Conservation (phyloP, 768 basidiomycete genomes). For the Pleurotus tuber-regium region DNA sequence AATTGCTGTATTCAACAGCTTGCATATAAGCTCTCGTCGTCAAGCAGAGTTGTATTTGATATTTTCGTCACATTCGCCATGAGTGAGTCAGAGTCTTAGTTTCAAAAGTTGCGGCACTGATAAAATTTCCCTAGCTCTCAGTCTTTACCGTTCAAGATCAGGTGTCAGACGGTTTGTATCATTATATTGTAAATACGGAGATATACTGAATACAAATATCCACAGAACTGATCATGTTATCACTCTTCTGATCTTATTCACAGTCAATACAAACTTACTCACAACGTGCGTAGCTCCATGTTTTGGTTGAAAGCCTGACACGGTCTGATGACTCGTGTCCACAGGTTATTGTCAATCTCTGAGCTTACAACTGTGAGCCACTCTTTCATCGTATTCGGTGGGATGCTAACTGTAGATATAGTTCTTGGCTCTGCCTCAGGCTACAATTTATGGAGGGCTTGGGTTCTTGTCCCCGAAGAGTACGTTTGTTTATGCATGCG, state of each 20-base stretch:
- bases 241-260: constrained; percentile 8
- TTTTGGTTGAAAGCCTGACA: too few relatives aligned
- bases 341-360: neutral
- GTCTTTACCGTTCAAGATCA: constrained; percentile 3
- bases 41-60: constrained; percentile 2
- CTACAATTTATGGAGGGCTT: constrained; percentile 8
- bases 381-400: neutral
- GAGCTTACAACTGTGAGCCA: neutral
- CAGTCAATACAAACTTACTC: constrained; percentile 11
- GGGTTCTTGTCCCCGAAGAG: constrained; percentile 5
- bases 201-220: neutral
- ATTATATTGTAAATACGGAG: too few relatives aligned
- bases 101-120: neutral
- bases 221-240: constrained; percentile 8
- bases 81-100: neutral
- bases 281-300: constrained; percentile 2
- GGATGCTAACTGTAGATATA: neutral
- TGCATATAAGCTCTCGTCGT: neutral
- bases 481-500: neutral
- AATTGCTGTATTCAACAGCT: neutral
- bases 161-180: neutral
- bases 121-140: neutral
- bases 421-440: constrained; percentile 9
- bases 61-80: constrained; percentile 1
- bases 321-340: neutral